phyloP scores from a whole-genome alignment of 177 flowering plant species.

The Vitis hybrid region DNA sequence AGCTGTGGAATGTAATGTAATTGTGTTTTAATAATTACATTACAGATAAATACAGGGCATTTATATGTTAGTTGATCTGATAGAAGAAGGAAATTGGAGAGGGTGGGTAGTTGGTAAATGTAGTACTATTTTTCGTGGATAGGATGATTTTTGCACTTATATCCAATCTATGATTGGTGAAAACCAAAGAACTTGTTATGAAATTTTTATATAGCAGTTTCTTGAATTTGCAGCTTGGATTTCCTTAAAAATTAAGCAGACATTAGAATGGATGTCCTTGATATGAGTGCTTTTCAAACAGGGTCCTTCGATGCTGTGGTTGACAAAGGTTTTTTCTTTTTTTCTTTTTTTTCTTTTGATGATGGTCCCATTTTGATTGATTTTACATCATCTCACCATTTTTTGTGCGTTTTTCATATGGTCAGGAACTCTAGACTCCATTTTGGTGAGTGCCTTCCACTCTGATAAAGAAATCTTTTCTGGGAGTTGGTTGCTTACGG shows the following conservation, averaged over 20 bases:
- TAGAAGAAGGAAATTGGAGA: too few relatives aligned
- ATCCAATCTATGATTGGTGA: not conserved
- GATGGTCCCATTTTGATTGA: conserved; percentile 12
- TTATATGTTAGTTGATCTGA: too few relatives aligned
- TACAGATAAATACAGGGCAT: too few relatives aligned
- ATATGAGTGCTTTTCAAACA: conserved; percentile 59
- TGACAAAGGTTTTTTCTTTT: conserved; percentile 65
- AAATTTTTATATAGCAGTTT: not conserved
- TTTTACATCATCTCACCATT: not conserved
- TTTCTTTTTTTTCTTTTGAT: not conserved
- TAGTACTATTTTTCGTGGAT: too few relatives aligned
- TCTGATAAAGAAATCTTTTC: conserved; percentile 12
- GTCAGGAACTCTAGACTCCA: conserved; percentile 83
- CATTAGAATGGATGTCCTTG: conserved; percentile 72
- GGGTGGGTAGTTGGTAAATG: too few relatives aligned
- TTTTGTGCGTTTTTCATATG: conserved; percentile 11
- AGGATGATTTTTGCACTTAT: too few relatives aligned
- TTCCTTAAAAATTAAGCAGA: conserved; percentile 36
- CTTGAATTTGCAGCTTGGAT: not conserved
- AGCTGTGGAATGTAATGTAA: too few relatives aligned
- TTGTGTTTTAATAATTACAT: too few relatives aligned
- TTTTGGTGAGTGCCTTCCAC: conserved; percentile 64
- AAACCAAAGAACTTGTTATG: too few relatives aligned
- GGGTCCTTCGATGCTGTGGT: conserved; percentile 69
- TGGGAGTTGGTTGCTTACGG: conserved; percentile 17